Percentiles rank a stretch among this genome's conserved stretches.
These are phyloP conservation scores for Colletotrichum sp. DNA, from an alignment of 2,329 filamentous ascomycete species.

Conservation along the genomic window DNA sequence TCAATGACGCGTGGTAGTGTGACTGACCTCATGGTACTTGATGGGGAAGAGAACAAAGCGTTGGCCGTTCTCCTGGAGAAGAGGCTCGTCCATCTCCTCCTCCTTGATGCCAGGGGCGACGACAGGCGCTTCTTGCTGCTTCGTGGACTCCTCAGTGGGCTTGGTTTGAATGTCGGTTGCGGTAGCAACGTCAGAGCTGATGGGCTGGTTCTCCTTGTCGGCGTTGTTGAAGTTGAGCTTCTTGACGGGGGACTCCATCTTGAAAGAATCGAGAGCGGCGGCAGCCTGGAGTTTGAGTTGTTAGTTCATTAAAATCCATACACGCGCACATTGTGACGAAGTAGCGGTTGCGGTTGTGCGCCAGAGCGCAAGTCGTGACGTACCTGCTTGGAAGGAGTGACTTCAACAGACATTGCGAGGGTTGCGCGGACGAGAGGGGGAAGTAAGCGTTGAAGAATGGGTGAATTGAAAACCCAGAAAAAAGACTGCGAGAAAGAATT, in stretches of 20 bases:
- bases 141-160: conserved; percentile 52
- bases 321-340: background rate
- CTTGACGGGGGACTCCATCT: conserved; percentile 93
- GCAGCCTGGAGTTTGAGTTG: conserved; percentile 66
- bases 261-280: conserved; percentile 83
- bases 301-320: conserved; percentile 32
- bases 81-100: conserved; percentile 82
- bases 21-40: conserved; percentile 96
- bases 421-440: background rate
- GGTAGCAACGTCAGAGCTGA: conserved; percentile 53
- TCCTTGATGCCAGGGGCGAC: conserved; percentile 62
- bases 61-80: conserved; percentile 93
- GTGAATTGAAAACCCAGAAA: conserved; percentile 3
- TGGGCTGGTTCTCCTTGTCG: conserved; percentile 81
- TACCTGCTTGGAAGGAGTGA: conserved; percentile 67
- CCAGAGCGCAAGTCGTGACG: conserved; percentile 30
- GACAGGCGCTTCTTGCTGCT: conserved; percentile 47
- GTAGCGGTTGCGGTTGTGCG: background rate
- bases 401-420: conserved; percentile 74
- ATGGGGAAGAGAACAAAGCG: conserved; percentile 98
- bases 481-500: conserved; percentile 16
- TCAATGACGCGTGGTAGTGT: conserved; percentile 47
- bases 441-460: background rate
- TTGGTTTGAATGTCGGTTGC: conserved; percentile 66
- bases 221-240: conserved; percentile 78